Base-by-base conservation (phyloP, 2,329 filamentous ascomycete genomes). In the Emergomyces africanus region DNA sequence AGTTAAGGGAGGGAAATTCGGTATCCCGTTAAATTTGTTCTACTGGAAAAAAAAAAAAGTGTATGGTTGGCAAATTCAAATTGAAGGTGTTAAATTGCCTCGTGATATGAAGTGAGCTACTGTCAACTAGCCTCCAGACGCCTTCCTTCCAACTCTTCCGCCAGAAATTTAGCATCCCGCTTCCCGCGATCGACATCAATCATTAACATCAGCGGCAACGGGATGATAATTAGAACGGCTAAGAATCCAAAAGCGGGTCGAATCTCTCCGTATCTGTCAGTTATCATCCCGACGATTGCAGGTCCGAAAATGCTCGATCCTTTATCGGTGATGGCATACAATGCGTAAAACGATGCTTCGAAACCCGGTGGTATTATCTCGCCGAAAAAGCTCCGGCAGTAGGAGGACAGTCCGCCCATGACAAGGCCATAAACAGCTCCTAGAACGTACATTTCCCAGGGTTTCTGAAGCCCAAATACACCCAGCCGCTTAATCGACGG, bases 291-390 rank as follows among this genome's bases (percentile, higher is more conserved):
- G 0, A 99, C 94, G 69, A 99, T 92, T 0, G 90, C 88, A 0
- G 94, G 94, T 0, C 94, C 94, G 72, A 99, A 96, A 1, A 97
- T 80, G 69, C 89, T 95, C 25, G 88, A 94, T 0, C 92, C 91
- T 73, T 99, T 99, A 72, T 99, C 94, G 1, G 94, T 97, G 63
- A 97, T 96, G 41, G 94, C 94, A 70, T 97, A 99, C 1, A 99
- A 79, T 0, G 92, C 91, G 70, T 95, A 99, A 70, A 99, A 99
- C 0, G 92, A 91, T 0, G 94, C 91, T 74, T 99, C 94, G 35
- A 88, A 95, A 3, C 94, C 94, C 0, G 90, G 89, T 1, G 94
- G 94, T 59, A 99, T 95, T 59, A 99, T 80, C 72, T 97, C 91
- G 44, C 90, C 91, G 69, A 89, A 99, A 4, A 99, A 79, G 61